Evolutionary conservation across 2,329 filamentous ascomycete species (phyloP).

Genomic region (Hortaea sp.): DNA sequence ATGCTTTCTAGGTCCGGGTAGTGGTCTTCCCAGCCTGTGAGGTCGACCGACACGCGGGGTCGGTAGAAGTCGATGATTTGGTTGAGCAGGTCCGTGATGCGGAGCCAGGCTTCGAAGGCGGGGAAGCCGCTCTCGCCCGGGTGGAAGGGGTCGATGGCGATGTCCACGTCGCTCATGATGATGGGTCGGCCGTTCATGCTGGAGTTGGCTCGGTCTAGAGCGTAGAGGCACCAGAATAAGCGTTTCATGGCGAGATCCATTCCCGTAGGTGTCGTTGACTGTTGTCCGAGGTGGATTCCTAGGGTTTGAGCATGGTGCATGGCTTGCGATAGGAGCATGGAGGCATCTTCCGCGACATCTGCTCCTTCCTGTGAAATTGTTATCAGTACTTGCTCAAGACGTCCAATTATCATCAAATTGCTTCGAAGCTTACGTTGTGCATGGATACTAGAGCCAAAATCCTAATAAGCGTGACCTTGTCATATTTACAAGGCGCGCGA

Average conservation of each 20-base stretch:
- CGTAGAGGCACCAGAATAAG: constrained; percentile 42
- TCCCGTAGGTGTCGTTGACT: constrained; percentile 9
- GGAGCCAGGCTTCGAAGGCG: constrained; percentile 39
- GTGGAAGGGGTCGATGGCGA: constrained; percentile 32
- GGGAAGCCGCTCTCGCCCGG: constrained; percentile 35
- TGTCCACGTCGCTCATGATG: constrained; percentile 39
- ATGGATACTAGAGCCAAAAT: constrained; percentile 37
- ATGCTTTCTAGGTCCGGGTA: constrained; percentile 38
- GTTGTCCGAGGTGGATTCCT: constrained; percentile 34
- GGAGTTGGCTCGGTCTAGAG: constrained; percentile 38
- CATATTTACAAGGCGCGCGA: constrained; percentile 32
- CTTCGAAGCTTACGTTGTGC: constrained; percentile 14
- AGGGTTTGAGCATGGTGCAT: constrained; percentile 42
- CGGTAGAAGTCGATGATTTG: constrained; percentile 39
- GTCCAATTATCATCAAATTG: too few species aligned
- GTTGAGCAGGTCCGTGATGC: constrained; percentile 35
- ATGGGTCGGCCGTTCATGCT: constrained; percentile 38
- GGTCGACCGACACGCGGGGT: constrained; percentile 29
- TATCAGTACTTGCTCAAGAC: too few species aligned
- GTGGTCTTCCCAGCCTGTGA: constrained; percentile 39
- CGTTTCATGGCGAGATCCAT: constrained; percentile 29
- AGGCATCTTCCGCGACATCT: constrained; percentile 38
- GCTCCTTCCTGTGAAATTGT: constrained; percentile 29
- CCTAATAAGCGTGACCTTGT: constrained; percentile 38
- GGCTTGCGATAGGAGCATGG: constrained; percentile 37